phyloP scores from a whole-genome alignment of 768 basidiomycete species.

The Lentinula detonsa region DNA sequence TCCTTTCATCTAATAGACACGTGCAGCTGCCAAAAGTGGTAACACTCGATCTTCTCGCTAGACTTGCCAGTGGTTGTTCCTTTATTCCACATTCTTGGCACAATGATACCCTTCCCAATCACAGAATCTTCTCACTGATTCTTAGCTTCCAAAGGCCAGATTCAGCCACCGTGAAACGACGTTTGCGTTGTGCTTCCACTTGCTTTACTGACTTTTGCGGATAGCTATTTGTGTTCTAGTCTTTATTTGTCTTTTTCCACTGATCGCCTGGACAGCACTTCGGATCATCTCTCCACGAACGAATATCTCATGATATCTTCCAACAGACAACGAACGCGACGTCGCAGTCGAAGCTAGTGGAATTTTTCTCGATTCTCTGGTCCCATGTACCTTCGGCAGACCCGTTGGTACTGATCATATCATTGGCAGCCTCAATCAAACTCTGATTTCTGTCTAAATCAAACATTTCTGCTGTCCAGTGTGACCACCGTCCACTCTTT shows the following conservation, averaged over 20 bases:
- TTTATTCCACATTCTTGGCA: background rate
- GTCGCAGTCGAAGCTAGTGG: background rate
- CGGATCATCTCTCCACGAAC: background rate
- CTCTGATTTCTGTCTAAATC: background rate
- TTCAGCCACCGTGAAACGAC: background rate
- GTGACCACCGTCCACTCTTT: background rate
- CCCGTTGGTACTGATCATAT: background rate
- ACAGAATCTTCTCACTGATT: background rate
- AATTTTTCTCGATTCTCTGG: background rate
- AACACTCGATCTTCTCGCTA: background rate
- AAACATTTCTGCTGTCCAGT: background rate
- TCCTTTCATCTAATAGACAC: background rate
- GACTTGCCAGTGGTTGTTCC: background rate
- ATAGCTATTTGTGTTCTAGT: background rate
- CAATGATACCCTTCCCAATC: background rate
- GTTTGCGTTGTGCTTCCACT: background rate
- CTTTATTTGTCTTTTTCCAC: background rate
- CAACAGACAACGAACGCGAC: background rate
- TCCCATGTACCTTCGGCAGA: background rate
- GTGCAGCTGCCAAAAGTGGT: background rate
- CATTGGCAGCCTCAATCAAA: background rate
- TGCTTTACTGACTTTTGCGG: background rate
- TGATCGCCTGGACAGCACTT: background rate
- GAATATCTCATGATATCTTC: background rate
- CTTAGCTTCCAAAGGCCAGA: background rate